A percentile compares a stretch with the other conserved stretches of the same genome.
phyloP scores from a whole-genome alignment of 805 yeast species.

The Blastobotrys muscicola region DNA sequence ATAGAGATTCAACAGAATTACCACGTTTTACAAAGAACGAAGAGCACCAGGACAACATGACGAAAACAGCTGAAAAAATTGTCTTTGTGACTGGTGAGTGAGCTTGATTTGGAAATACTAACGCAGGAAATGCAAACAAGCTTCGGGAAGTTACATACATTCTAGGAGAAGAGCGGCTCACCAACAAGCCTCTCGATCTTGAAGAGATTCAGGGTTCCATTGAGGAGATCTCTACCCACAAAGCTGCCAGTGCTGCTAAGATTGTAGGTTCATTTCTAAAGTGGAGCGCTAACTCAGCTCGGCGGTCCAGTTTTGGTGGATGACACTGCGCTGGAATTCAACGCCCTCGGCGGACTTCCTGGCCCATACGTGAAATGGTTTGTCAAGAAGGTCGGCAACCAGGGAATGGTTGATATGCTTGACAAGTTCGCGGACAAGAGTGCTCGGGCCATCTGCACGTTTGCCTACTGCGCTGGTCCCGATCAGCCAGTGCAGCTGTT shows the following conservation, averaged over 20 bases:
- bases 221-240: slow-evolving; percentile 70
- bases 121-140: slow-evolving; percentile 78
- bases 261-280: slow-evolving; percentile 25
- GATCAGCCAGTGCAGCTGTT: slow-evolving; percentile 64
- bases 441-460: slow-evolving; percentile 85
- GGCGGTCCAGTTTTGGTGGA: slow-evolving; percentile 86
- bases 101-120: no score
- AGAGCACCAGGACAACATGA: not conserved
- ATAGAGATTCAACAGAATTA: no score
- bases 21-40: not conserved
- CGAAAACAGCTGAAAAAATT: slow-evolving; percentile 1
- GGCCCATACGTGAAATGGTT: slow-evolving; percentile 98
- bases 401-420: slow-evolving; percentile 68
- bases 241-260: slow-evolving; percentile 65
- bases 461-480: slow-evolving; percentile 82
- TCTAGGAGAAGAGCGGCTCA: slow-evolving; percentile 37
- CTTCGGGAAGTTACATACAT: slow-evolving; percentile 76
- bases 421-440: slow-evolving; percentile 72
- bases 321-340: slow-evolving; percentile 84
- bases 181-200: slow-evolving; percentile 63
- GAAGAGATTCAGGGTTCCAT: slow-evolving; percentile 88
- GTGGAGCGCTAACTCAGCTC: slow-evolving; percentile 21
- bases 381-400: slow-evolving; percentile 60
- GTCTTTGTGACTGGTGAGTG: slow-evolving; percentile 9
- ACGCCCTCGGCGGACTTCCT: slow-evolving; percentile 75